phyloP scores from a whole-genome alignment of 2,329 filamentous ascomycete species.

The Colletotrichum sidae region DNA sequence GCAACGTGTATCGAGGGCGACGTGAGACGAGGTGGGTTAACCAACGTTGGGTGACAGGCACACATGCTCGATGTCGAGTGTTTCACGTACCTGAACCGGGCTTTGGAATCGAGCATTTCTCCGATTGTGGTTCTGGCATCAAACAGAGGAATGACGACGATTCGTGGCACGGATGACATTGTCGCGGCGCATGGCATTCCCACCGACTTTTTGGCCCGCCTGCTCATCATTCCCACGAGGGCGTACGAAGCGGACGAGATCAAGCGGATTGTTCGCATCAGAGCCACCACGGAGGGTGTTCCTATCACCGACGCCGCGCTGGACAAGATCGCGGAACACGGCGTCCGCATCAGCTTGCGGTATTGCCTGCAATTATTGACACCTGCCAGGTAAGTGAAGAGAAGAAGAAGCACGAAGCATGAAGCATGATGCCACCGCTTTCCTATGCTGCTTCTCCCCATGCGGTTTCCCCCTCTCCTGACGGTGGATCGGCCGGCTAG shows the following conservation, averaged over 20 bases:
- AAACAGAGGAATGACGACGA: constrained; percentile 93
- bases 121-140: constrained; percentile 98
- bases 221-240: constrained; percentile 96
- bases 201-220: constrained; percentile 89
- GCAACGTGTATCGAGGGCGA: constrained; percentile 30
- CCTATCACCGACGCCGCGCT: constrained; percentile 84
- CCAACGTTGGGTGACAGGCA: constrained; percentile 67
- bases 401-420: neutral
- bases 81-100: constrained; percentile 98
- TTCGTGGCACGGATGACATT: constrained; percentile 86
- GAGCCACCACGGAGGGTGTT: constrained; percentile 84
- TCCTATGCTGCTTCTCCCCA: constrained; percentile 18
- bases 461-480: constrained; percentile 21
- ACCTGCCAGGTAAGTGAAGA: constrained; percentile 73
- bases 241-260: constrained; percentile 91
- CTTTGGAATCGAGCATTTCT: constrained; percentile 93
- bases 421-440: constrained; percentile 7
- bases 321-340: constrained; percentile 87
- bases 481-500: constrained; percentile 32
- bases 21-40: constrained; percentile 33
- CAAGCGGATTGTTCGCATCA: constrained; percentile 88
- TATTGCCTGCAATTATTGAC: constrained; percentile 95
- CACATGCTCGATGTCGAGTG: constrained; percentile 99
- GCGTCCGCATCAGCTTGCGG: constrained; percentile 87
- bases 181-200: constrained; percentile 93